Conservation (phyloP, 768 basidiomycete genomes). For the Tricholoma sp. region DNA sequence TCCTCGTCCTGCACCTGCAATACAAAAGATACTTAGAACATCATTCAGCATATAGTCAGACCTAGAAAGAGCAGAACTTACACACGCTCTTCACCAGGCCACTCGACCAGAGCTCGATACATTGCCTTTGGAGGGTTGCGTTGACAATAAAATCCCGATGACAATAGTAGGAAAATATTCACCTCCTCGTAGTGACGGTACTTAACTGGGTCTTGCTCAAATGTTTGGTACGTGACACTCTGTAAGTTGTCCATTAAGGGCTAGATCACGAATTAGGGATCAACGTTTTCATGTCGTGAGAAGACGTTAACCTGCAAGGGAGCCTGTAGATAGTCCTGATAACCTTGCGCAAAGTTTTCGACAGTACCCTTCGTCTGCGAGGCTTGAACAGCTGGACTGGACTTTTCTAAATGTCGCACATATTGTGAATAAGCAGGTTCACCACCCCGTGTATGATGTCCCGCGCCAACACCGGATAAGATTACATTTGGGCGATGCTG, state of each 20-base stretch:
- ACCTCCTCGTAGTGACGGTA: slow-evolving; percentile 95
- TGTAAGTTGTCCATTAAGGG: slow-evolving; percentile 97
- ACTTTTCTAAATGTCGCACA: slow-evolving; percentile 75
- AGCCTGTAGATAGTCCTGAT: slow-evolving; percentile 93
- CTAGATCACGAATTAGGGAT: slow-evolving; percentile 30
- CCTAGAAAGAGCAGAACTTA: slow-evolving; percentile 31
- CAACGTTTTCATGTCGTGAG: slow-evolving; percentile 1
- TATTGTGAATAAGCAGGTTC: slow-evolving; percentile 90
- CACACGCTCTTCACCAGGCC: slow-evolving; percentile 57
- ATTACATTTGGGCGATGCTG: slow-evolving; percentile 87
- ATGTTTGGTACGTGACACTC: slow-evolving; percentile 94
- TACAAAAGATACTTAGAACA: slow-evolving; percentile 65
- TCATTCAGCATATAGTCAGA: background rate
- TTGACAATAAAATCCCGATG: slow-evolving; percentile 4
- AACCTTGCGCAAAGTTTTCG: slow-evolving; percentile 87
- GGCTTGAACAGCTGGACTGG: slow-evolving; percentile 63
- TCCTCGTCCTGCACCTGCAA: slow-evolving; percentile 94
- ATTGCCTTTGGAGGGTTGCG: slow-evolving; percentile 53
- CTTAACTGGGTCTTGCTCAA: slow-evolving; percentile 97
- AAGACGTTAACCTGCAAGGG: slow-evolving; percentile 69
- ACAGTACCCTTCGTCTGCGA: slow-evolving; percentile 66
- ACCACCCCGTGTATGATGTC: slow-evolving; percentile 74
- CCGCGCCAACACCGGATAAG: slow-evolving; percentile 60
- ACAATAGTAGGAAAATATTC: slow-evolving; percentile 12
- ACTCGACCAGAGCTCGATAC: slow-evolving; percentile 71